Conservation (phyloP, 805 yeast species). For the Debaryomyces tyrocola region DNA sequence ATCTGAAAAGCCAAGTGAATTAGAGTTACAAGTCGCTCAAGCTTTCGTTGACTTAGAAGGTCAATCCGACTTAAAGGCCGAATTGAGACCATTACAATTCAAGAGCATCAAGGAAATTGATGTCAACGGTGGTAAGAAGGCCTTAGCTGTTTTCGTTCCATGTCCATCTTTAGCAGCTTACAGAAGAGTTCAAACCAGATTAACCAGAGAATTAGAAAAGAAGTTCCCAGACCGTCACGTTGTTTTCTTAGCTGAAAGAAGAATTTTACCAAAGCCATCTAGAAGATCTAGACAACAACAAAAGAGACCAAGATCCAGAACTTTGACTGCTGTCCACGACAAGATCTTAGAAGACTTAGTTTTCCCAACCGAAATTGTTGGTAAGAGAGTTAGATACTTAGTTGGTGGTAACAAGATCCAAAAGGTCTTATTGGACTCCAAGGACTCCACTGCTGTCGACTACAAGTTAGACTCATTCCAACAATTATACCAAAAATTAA, state of each 20-base stretch:
- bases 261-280: constrained; percentile 98
- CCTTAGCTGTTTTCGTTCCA: constrained; percentile 97
- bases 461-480: constrained; percentile 99
- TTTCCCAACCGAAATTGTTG: constrained; percentile 98
- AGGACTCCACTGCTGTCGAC: constrained; percentile 95
- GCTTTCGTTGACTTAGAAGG: constrained; percentile 96
- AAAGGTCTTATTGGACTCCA: constrained; percentile 96
- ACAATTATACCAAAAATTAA: constrained; percentile 95
- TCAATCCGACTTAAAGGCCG: constrained; percentile 96
- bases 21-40: constrained; percentile 99
- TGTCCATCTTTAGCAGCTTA: constrained; percentile 87
- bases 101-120: constrained; percentile 98
- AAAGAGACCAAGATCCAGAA: constrained; percentile 99
- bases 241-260: constrained; percentile 98
- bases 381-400: constrained; percentile 98
- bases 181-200: constrained; percentile 97
- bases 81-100: constrained; percentile 97
- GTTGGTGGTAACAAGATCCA: constrained; percentile 99
- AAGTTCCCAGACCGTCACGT: constrained; percentile 99
- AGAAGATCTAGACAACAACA: constrained; percentile 91
- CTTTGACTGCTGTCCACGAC: constrained; percentile 98
- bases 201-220: constrained; percentile 99
- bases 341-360: constrained; percentile 98
- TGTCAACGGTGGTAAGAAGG: constrained; percentile 97
- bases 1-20: constrained; percentile 94